Evolutionary conservation across 75 land plant genomes (phyloP), one percentile per base, ranked within the genome.

Genomic region (Picea glauca): DNA sequence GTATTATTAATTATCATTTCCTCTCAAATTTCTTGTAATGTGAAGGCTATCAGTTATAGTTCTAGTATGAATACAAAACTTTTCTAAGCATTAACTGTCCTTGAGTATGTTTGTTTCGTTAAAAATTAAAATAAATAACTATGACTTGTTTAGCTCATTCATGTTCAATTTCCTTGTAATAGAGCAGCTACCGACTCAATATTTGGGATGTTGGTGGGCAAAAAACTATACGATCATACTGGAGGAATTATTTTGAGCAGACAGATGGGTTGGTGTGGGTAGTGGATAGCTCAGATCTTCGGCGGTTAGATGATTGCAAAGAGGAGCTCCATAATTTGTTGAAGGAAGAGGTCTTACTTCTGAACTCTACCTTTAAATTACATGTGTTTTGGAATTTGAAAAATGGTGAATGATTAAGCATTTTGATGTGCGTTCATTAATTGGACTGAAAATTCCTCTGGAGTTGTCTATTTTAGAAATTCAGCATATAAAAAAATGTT

Each of bases 191-290:
- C 60, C 85, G 90, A 13, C 87, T 96, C 46, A 96, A 96, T 76
- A 96, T 96, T 78, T 96, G 99, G 99, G 99, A 96, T 81, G 93
- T 96, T 61, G 99, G 99, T 26, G 99, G 99, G 3, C 96, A 94
- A 82, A 97, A 87, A 68, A 94, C 99, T 20, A 88, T 97, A 66
- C 76, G 99, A 78, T 91, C 98, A 0, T 97, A 97, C 70, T 97
- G 99, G 98, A 91, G 98, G 82, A 94, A 96, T 82, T 94, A 94
- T 76, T 94, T 95, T 79, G 98, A 97, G 80, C 98, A 94, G 70
- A 94, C 99, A 15, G 98, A 94, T 88, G 98, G 99, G 11, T 81
- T 94, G 82, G 93, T 97, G n/a, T 96, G 99, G 99, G 99, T 94
- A 13, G 96, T 97, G 63, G 99, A 96, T 81, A 91, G 99, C 86